phyloP scores from a whole-genome alignment of 2,329 filamentous ascomycete species.

The Escovopsis sp. region DNA sequence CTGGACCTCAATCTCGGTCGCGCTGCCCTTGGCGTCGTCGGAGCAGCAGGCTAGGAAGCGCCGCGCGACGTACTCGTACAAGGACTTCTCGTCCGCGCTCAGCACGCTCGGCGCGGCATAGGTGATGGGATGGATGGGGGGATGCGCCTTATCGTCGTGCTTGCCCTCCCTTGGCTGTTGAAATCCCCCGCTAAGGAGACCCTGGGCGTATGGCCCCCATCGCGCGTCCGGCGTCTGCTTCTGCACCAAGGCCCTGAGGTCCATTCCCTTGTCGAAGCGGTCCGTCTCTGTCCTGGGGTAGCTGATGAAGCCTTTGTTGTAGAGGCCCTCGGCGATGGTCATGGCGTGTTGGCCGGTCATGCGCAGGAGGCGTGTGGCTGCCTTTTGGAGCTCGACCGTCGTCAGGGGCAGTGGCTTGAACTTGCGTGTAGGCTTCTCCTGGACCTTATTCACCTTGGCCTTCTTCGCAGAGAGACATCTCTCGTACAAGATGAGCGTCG shows the following conservation, averaged over 20 bases:
- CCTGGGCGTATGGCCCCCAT: slow-evolving; percentile 73
- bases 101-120: slow-evolving; percentile 54
- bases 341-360: slow-evolving; percentile 87
- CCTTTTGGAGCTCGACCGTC: slow-evolving; percentile 92
- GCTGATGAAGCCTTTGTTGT: slow-evolving; percentile 91
- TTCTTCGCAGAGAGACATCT: slow-evolving; percentile 61
- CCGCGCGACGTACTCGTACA: slow-evolving; percentile 87
- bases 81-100: slow-evolving; percentile 51
- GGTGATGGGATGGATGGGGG: slow-evolving; percentile 91
- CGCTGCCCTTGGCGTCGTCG: slow-evolving; percentile 75
- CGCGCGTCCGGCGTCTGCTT: slow-evolving; percentile 64
- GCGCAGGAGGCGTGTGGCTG: slow-evolving; percentile 74
- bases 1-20: slow-evolving; percentile 68
- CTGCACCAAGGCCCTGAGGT: slow-evolving; percentile 62
- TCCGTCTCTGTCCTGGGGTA: slow-evolving; percentile 97
- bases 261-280: slow-evolving; percentile 81
- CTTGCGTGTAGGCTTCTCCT: slow-evolving; percentile 83
- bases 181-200: slow-evolving; percentile 61
- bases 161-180: slow-evolving; percentile 66
- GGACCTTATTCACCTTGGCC: slow-evolving; percentile 70
- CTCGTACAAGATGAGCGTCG: slow-evolving; percentile 71
- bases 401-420: slow-evolving; percentile 89
- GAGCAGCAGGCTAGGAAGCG: slow-evolving; percentile 93
- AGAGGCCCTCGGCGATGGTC: slow-evolving; percentile 72
- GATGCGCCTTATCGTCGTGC: slow-evolving; percentile 93